Conservation (phyloP, 257 asterid species). For the Nicotiana tabacum region DNA sequence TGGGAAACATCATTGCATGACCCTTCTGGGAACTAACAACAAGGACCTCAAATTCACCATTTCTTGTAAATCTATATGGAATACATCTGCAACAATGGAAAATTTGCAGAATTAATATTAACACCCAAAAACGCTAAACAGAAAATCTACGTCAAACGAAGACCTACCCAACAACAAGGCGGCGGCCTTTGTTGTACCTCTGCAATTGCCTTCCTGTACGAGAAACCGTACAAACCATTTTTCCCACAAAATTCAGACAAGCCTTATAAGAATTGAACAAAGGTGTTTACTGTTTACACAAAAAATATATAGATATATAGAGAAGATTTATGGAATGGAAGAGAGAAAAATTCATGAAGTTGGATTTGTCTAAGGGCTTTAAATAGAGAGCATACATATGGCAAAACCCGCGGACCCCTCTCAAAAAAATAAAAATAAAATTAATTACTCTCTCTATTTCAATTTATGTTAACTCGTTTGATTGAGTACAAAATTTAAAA, state of each 20-base stretch:
- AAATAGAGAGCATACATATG: not conserved
- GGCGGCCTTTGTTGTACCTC: slow-evolving; percentile 56
- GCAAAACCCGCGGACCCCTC: not conserved
- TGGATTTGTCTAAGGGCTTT: not conserved
- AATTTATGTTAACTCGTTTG: too few species aligned
- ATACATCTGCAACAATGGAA: slow-evolving; percentile 43
- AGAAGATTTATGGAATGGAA: not conserved
- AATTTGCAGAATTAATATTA: not conserved
- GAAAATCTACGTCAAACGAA: not conserved
- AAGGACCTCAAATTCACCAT: slow-evolving; percentile 61
- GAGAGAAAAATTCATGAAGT: not conserved
- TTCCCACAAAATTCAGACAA: not conserved
- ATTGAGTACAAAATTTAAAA: too few species aligned
- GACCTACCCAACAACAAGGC: slow-evolving; percentile 63
- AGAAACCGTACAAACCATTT: slow-evolving; percentile 45
- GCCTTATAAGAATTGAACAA: too few species aligned
- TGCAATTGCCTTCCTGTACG: slow-evolving; percentile 70
- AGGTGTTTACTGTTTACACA: not conserved
- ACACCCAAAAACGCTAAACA: too few species aligned
- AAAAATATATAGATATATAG: not conserved
- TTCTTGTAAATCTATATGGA: slow-evolving; percentile 44
- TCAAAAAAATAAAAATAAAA: too few species aligned
- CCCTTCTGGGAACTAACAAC: slow-evolving; percentile 60
- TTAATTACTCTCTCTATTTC: too few species aligned
- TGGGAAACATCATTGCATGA: slow-evolving; percentile 71